These are phyloP conservation scores for Papiliotrema laurentii DNA, from an alignment of 1,284 basidiomycete species.

Conservation along the genomic window DNA sequence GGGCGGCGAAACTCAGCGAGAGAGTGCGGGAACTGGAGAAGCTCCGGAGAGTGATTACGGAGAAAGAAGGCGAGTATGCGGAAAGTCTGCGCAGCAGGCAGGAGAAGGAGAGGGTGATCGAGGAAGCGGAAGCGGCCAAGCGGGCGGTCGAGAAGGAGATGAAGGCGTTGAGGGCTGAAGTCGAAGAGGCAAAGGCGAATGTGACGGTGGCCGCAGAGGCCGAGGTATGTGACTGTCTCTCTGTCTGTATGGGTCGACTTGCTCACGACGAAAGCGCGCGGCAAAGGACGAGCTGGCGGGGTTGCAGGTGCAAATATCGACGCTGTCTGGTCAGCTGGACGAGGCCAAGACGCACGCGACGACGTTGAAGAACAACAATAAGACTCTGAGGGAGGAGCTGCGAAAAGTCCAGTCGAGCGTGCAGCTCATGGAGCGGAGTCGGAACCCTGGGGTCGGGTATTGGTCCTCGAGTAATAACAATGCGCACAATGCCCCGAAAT, in stretches of 20 bases:
- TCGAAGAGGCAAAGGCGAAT: constrained; percentile 55
- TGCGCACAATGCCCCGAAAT: constrained; percentile 5
- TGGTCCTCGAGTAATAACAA: too few relatives aligned
- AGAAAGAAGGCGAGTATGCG: constrained; percentile 52
- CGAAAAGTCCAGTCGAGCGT: constrained; percentile 88
- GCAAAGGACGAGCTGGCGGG: constrained; percentile 46
- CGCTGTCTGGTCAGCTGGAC: constrained; percentile 45
- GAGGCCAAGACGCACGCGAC: constrained; percentile 36
- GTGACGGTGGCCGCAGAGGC: constrained; percentile 42
- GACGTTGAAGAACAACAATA: constrained; percentile 54
- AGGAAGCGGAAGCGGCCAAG: constrained; percentile 57
- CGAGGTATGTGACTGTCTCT: constrained; percentile 39
- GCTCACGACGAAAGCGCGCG: constrained; percentile 31
- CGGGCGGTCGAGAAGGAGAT: constrained; percentile 51
- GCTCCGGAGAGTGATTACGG: constrained; percentile 58
- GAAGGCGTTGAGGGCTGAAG: constrained; percentile 32
- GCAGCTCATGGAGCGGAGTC: constrained; percentile 77
- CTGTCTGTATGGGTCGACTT: not conserved
- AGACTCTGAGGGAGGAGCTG: constrained; percentile 84
- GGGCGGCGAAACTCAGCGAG: constrained; percentile 61
- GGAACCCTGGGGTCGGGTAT: constrained; percentile 89
- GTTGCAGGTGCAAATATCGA: constrained; percentile 33
- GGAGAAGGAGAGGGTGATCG: constrained; percentile 58
- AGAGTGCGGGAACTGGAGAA: constrained; percentile 67
- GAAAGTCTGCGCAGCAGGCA: constrained; percentile 56